Base-by-base conservation (phyloP, 2,329 filamentous ascomycete genomes). In the Zalaria obscura region DNA sequence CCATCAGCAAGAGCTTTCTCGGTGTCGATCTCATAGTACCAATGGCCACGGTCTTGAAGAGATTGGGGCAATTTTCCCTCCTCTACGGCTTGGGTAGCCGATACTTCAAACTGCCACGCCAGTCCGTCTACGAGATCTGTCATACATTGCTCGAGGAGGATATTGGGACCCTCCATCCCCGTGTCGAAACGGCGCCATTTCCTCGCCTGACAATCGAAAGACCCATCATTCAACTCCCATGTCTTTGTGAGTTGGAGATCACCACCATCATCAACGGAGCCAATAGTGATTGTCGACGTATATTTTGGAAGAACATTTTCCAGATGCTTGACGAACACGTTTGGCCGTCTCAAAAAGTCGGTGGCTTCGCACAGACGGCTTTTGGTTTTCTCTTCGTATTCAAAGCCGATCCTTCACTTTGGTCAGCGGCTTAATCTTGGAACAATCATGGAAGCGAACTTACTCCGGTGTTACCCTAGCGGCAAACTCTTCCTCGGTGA, bases 381-480 rank as follows among this genome's bases (percentile, higher is more conserved):
- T 4, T 55, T 46, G 6, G 51, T 40, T 3, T 42, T 40, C 3
- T 40, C 31, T 40, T 56, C 53, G 6, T 43, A 39, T 8, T 35
- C 28, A 28, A 55, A 45, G 4, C 56, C 55, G 25, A 59, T 29
- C 40, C 56, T 58, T 35, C 5, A 29, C 28, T n/a, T 9, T 39
- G 34, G 40, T 51, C 32, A 47, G 50, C 40, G 41, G 36, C 33
- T 18, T 10, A 27, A 5, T 5, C 25, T 11, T 5, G 27, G 4
- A 7, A 11, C 18, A 27, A 8, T n/a, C 10, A 40, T n/a, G 28
- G 35, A 36, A 26, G 36, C 2, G 5, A 5, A 41, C 54, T 48
- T 47, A 58, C 57, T 57, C 56, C 44, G 53, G 44, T 3, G 55
- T 58, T 2, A 57, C 51, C 10, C 43, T 41, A n/a, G 45, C 55